phyloP scores from a whole-genome alignment of 2,329 filamentous ascomycete species.

The Trichoderma sp. region DNA sequence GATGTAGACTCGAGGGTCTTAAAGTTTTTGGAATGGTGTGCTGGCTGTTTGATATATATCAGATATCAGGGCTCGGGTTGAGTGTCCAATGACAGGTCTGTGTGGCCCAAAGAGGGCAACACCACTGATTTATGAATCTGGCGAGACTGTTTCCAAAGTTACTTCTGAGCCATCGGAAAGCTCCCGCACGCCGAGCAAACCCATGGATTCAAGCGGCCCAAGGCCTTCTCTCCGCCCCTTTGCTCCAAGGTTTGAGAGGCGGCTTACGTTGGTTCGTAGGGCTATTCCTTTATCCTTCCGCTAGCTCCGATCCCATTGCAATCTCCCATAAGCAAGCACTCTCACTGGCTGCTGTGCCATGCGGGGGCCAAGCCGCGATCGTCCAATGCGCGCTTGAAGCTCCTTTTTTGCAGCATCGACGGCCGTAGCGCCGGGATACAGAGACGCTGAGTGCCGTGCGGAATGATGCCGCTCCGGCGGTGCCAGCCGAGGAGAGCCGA shows the following conservation, averaged over 20 bases:
- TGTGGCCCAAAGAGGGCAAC: not conserved
- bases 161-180: conserved; percentile 22
- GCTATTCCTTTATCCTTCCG: not conserved
- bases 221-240: not conserved
- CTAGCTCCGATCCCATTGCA: not conserved
- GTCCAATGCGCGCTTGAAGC: conserved; percentile 19
- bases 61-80: not conserved
- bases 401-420: conserved; percentile 1
- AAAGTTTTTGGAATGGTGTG: not conserved
- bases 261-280: conserved; percentile 8
- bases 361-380: conserved; percentile 21
- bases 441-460: conserved; percentile 20
- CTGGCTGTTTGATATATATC: not conserved
- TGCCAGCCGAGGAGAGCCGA: conserved; percentile 43
- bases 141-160: not conserved
- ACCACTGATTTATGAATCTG: not conserved
- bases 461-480: conserved; percentile 30
- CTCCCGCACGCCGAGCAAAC: conserved; percentile 22
- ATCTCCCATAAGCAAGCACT: not conserved
- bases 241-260: conserved; percentile 14
- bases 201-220: conserved; percentile 26
- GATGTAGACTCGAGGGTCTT: not conserved
- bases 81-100: not conserved
- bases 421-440: conserved; percentile 19
- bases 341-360: conserved; percentile 1